Evolutionary conservation across 2,329 filamentous ascomycete species (phyloP), one percentile per base, ranked within the genome.

Genomic region (Calycina herbarum): DNA sequence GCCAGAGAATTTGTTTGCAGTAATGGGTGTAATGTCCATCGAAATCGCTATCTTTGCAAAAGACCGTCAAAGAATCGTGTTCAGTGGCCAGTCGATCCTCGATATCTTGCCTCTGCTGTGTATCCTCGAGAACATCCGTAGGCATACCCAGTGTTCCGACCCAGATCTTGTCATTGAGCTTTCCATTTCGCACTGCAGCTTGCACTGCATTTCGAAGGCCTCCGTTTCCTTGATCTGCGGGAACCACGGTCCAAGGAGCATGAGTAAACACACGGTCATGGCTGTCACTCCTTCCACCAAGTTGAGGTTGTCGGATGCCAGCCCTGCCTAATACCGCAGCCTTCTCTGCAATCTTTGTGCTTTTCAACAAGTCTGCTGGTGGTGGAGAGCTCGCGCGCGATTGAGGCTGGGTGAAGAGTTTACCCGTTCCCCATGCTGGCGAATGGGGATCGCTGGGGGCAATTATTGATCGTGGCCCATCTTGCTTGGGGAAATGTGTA

Each of bases 1-100:
- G 94, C 94, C 94, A 98, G 6, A 98, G 83, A 64, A 98, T 97
- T 75, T 94, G 93, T 81, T 98, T 98, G 88, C 94, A 97, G 77
- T 95, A 98, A 78, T 97, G 94, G 13, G 90, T 87, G 76, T 98
- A 98, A 79, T 97, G 94, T 1, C 94, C 93, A 74, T 97, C 91
- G 75, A 97, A 93, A 78, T 98, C 94, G 75, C 90, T 93, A 79
- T 98, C 94, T 67, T 88, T 91, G 77, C 92, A 90, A 77, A 90
- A 96, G 40, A 97, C 93, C 2, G 91, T 88, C 70, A 96, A 78
- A 73, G 92, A 93, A 71, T 95, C 88, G 76, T 91, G 89, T 75
- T 97, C 92, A 31, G 89, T 90, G 59, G 92, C 88, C 8, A 98
- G 80, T 64, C 86, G 87, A 75, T 95, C 91, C 69, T 92, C 88